Evolutionary conservation across 2,329 filamentous ascomycete genomes (phyloP), one percentile per base, ranked within the genome.

Genomic region (Exophiala sp.): DNA sequence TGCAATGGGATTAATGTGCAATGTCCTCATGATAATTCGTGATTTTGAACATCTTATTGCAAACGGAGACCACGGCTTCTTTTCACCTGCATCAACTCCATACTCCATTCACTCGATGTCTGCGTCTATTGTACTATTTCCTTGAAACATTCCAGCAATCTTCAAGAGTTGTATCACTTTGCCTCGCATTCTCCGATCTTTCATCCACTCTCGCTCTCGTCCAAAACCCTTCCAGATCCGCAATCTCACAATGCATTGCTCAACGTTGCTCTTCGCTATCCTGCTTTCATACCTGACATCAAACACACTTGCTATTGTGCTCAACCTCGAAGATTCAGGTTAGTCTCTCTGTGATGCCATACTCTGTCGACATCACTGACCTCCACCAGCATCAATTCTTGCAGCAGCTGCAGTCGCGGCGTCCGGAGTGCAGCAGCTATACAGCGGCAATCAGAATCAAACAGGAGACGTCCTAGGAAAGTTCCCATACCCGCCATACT

Each of bases 401-500:
- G 54, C 64, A 49, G 75, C 75, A 20, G 74, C 75, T 5, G 64
- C 62, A 10, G 67, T 66, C 10, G 66, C 69, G 16, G 78, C 78
- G 3, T 69, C 75, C 53, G 75, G 76, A 42, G 75, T 81, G 70
- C 73, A 81, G 69, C 65, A 65, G 14, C 78, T 75, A 61, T 83
- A 83, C 64, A 70, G 68, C 36, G 80, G 80, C 14, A 79, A 82
- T 56, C 62, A 73, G 43, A 73, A 77, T 56, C 62, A 73, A 43
- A 73, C 77, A 1, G 77, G 76, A 12, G 70, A 72, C 7, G 75
- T 75, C 16, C 78, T 78, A 7, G 80, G 80, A 43, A 70, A 79
- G 51, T 72, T 91, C 32, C 82, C 83, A 2, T 86, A 86, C 82
- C 83, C 48, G 82, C 83, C 9, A 76, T 89, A 72, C 86, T 43